Evolutionary conservation across 2,329 filamentous ascomycete species (phyloP), one percentile per base, ranked within the genome.

Genomic region (Penicillium sp.): DNA sequence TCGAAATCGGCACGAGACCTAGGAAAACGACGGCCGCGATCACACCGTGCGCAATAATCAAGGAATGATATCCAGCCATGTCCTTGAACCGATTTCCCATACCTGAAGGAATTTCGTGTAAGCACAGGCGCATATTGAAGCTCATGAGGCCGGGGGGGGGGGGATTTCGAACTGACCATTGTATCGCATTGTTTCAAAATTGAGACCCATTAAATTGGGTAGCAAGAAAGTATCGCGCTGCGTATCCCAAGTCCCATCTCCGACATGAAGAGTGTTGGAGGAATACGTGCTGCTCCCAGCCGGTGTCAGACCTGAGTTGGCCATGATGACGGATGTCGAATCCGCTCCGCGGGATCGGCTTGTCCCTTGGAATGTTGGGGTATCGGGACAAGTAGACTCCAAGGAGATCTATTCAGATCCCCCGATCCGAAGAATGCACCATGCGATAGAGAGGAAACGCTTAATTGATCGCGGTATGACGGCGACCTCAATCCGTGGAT

Each of bases 31-130:
- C 77, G 5, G 78, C 75, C 18, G 76, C 82, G 42, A 84, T 69
- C 33, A 82, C 73, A 18, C 78, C 82, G 60, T 85, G 82, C 4
- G 76, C 81, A 46, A 72, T 70, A 52, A 85, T 77, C 46, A 84
- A 68, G 11, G 67, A 67, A 58, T 80, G 77, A 64, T 85, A 85
- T 47, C 77, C 73, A 9, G 72, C 66, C 69, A 83, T 74, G 48
- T 77, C 74, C 53, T 74, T 73, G 63, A 85, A 85, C 48, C 82
- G 76, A 61, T 84, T 84, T 41, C 80, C 81, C 82, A 85, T 85
- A 54, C 82, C 80, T 83, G 43, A 27, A 39, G 50, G 27, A 29
- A 18, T 1, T 18, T 18, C 42, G 51, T 62, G 46, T 39, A 60
- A 50, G 50, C 33, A 29, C 43, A 29, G 7, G 29, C 29, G 4